Conservation (phyloP, 2,329 filamentous ascomycete genomes). For the Zymoseptoria brevis region DNA sequence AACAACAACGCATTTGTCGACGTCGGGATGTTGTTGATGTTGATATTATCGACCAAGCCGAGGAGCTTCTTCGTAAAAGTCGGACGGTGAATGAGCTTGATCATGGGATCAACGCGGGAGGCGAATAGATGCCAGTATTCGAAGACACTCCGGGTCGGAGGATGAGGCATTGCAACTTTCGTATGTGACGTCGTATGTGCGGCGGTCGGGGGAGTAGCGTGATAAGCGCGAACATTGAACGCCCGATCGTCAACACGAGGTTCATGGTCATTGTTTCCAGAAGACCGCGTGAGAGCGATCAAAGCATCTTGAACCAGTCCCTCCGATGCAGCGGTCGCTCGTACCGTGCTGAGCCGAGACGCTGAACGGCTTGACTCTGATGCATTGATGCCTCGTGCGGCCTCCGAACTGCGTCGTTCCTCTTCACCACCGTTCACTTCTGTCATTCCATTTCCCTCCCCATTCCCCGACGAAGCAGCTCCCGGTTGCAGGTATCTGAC, state of each 20-base stretch:
- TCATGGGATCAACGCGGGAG: conserved; percentile 22
- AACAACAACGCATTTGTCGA: conserved; percentile 17
- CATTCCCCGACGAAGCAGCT: background rate
- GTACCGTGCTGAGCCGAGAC: background rate
- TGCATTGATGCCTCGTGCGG: background rate
- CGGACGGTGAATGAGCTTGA: conserved; percentile 24
- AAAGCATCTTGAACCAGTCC: conserved; percentile 23
- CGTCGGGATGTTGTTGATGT: conserved; percentile 3
- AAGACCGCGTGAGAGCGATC: conserved; percentile 20
- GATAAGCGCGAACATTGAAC: conserved; percentile 3
- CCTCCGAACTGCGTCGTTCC: background rate
- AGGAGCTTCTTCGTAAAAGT: conserved; percentile 16
- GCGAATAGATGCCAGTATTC: conserved; percentile 24
- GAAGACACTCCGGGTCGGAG: conserved; percentile 14
- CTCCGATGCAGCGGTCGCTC: conserved; percentile 9
- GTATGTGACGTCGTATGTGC: background rate
- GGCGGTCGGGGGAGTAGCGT: background rate
- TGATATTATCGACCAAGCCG: conserved; percentile 10
- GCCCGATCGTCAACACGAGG: conserved; percentile 10
- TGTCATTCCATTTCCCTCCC: background rate
- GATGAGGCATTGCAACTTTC: conserved; percentile 8
- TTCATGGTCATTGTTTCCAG: conserved; percentile 7
- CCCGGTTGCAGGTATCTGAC: conserved; percentile 23
- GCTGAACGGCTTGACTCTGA: background rate
- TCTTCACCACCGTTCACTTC: background rate